A percentile compares a stretch with the other conserved stretches of the same genome.
Conservation (phyloP, 257 asterid species). For the Solanum dulcamara region DNA sequence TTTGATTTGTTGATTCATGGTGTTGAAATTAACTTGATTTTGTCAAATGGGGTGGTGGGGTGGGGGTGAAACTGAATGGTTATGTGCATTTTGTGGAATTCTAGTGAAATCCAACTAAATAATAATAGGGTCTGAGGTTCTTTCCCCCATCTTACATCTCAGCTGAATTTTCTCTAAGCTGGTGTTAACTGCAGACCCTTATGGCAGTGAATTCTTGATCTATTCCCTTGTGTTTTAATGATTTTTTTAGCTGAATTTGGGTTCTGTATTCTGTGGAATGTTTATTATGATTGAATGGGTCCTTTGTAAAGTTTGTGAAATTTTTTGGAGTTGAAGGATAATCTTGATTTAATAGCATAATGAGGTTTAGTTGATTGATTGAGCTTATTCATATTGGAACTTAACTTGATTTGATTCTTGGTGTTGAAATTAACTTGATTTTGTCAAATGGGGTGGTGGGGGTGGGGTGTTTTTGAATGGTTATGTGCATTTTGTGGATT, state of each 20-base stretch:
- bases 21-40: not conserved
- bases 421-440: not conserved
- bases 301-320: not conserved
- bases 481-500: not conserved
- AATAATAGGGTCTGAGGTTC: not conserved
- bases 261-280: not conserved
- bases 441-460: not conserved
- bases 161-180: not conserved
- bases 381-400: not conserved
- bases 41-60: not conserved
- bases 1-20: not conserved
- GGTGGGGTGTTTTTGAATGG: not conserved
- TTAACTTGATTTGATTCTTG: not conserved
- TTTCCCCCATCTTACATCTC: not conserved
- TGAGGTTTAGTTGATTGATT: not conserved
- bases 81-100: not conserved
- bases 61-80: not conserved
- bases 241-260: not conserved
- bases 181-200: not conserved
- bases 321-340: not conserved
- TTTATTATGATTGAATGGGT: not conserved
- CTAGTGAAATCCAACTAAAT: not conserved
- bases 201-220: conserved; percentile 28
- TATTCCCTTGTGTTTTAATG: not conserved
- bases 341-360: not conserved